Base-by-base conservation (phyloP, 2,329 filamentous ascomycete genomes). In the Coniochaeta ligniaria region DNA sequence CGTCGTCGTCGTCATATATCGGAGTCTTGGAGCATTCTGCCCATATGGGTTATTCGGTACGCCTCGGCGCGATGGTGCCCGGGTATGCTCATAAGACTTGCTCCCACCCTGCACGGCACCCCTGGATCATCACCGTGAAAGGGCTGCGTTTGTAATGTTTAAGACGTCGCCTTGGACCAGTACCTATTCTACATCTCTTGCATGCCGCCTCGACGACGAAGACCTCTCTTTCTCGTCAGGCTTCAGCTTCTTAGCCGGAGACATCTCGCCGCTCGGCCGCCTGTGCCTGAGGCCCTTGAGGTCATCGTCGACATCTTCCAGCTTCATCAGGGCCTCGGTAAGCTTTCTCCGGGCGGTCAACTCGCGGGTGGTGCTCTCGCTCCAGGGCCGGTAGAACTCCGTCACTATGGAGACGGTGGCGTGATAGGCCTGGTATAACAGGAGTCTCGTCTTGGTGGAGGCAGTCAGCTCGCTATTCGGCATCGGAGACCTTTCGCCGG, bases 341-440 rank as follows among this genome's bases (percentile, higher is more conserved):
- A 87, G 70, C 20, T 75, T 78, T 64, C 78, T 79, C 38, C 84
- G 70, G 1, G 81, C 83, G 8, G 77, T 77, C 14, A 86, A 73
- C 68, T 87, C 84, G 6, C 76, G 73, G 17, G 72, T 73, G 56
- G 75, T 80, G 62, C 80, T 82, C 59, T 80, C 77, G 2, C 67
- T 69, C 3, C 74, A 73, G 2, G 81, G 80, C 1, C 82, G 76
- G 66, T 84, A 85, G 66, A 84, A 84, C 63, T 83, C 81, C 35
- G 71, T 74, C 2, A 85, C 83, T 6, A 87, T 77, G 43, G 74
- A 70, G 5, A 78, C 76, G 1, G 80, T 73, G 3, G 82, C 78
- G 63, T 85, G 82, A 67, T 84, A 86, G 66, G 81, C 83, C 63
- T 81, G 77, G 70, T 87, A 87, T 3, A 87, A 69, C 2, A 86